Percentiles rank a stretch among this genome's conserved stretches.
These are phyloP conservation scores for Nicotiana sylvestris DNA, from an alignment of 257 asterid species.

Conservation along the genomic window DNA sequence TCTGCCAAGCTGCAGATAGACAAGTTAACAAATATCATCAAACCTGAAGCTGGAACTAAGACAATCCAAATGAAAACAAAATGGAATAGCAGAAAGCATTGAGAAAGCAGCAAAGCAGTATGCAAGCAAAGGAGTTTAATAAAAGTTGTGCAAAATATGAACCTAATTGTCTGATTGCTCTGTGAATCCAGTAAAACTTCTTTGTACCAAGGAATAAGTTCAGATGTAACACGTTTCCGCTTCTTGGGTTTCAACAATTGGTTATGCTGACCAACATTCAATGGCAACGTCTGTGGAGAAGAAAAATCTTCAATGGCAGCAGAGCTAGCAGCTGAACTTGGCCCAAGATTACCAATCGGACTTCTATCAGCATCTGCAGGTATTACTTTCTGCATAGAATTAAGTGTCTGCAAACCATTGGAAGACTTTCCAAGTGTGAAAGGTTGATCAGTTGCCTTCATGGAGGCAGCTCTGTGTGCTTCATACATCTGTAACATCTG, in stretches of 20 bases:
- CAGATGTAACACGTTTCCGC: slow-evolving; percentile 47
- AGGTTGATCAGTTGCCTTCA: slow-evolving; percentile 38
- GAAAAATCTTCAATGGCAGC: slow-evolving; percentile 32
- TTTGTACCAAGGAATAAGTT: slow-evolving; percentile 58
- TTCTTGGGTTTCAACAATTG: slow-evolving; percentile 42
- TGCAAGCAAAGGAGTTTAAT: not conserved
- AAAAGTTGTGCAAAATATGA: slow-evolving; percentile 5
- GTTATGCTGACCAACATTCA: slow-evolving; percentile 31
- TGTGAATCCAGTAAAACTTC: slow-evolving; percentile 44
- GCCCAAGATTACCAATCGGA: slow-evolving; percentile 27
- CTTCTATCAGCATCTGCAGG: slow-evolving; percentile 33
- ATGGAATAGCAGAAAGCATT: not conserved
- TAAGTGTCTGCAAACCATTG: slow-evolving; percentile 30
- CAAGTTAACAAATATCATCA: not conserved
- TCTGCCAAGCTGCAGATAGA: slow-evolving; percentile 48
- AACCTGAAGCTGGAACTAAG: slow-evolving; percentile 13
- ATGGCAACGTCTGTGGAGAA: slow-evolving; percentile 28
- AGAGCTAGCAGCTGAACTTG: slow-evolving; percentile 28
- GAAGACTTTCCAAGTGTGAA: slow-evolving; percentile 37
- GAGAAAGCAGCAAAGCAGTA: not conserved
- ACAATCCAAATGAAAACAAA: slow-evolving; percentile 23
- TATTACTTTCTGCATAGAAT: slow-evolving; percentile 35
- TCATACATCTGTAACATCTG: slow-evolving; percentile 40
- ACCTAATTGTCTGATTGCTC: slow-evolving; percentile 50
- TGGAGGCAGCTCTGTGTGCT: slow-evolving; percentile 28